phyloP scores from a whole-genome alignment of 805 yeast species.

The Brettanomyces bruxellensis region DNA sequence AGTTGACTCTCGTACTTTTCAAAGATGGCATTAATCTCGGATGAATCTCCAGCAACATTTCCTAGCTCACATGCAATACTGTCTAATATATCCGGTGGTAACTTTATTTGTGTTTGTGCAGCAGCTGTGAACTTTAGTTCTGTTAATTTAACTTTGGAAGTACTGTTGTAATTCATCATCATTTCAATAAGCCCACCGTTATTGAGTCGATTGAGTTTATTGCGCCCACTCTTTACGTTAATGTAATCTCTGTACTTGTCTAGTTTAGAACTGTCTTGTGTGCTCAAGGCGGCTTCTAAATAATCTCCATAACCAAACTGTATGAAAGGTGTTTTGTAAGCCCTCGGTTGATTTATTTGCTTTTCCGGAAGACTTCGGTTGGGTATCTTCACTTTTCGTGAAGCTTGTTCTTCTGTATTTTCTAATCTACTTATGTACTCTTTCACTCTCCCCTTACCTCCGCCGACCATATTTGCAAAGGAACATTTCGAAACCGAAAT shows the following conservation, averaged over 20 bases:
- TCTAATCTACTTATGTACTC: too few relatives aligned
- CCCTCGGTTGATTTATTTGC: not conserved
- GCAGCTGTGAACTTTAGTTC: too few relatives aligned
- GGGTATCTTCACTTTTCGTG: not conserved
- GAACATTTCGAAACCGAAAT: not conserved
- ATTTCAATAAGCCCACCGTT: slow-evolving; percentile 8
- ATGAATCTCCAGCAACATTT: too few relatives aligned
- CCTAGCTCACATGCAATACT: too few relatives aligned
- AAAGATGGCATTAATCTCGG: too few relatives aligned
- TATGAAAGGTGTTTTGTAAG: slow-evolving; percentile 5
- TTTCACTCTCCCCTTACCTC: too few relatives aligned
- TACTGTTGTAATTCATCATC: slow-evolving; percentile 6
- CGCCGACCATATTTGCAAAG: not conserved
- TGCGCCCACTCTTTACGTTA: slow-evolving; percentile 11
- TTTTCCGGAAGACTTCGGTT: not conserved
- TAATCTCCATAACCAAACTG: slow-evolving; percentile 8
- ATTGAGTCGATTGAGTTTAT: too few relatives aligned
- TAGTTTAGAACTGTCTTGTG: not conserved
- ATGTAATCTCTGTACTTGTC: slow-evolving; percentile 12
- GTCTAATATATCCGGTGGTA: too few relatives aligned
- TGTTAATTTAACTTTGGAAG: too few relatives aligned
- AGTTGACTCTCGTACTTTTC: too few relatives aligned
- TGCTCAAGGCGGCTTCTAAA: slow-evolving; percentile 7
- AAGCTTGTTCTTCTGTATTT: too few relatives aligned
- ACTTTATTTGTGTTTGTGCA: too few relatives aligned